Base-by-base conservation (phyloP, 805 yeast species). In the Hermanozyma aechmeae region DNA sequence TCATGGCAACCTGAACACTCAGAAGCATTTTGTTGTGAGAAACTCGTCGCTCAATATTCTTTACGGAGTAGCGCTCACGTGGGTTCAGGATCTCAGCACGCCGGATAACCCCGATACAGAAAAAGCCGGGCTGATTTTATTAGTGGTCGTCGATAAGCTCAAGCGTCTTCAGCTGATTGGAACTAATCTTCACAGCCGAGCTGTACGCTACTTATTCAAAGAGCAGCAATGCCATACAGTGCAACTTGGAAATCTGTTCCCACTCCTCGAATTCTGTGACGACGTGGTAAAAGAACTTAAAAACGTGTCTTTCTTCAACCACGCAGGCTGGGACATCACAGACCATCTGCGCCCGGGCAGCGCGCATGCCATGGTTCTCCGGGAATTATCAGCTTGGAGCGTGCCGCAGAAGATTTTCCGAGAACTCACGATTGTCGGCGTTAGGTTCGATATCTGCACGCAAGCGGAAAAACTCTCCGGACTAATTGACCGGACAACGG, bases 131-230 rank as follows among this genome's bases (percentile, higher is more conserved):
- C 50, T 61, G 15, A 58, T 75, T 5, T 37, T 68, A 30, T 58
- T 59, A 43, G 36, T 74, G 8, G 46, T 65, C 40, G 81, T 75
- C 4, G 79, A 70, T 37, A 67, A 64, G 26, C 50, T 73, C 6
- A 68, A 71, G 33, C 49, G 79, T 26, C 54, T 64, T 13, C 76
- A 73, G 50, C 65, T 71, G 31, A 65, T 73, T 19, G 79, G 77
- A 4, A 64, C 65, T 29, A 68, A 68, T 34, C 47, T 74, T 20
- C 76, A 73, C 40, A 56, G 61, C 4, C 52, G 73, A 24, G 79
- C 77, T 0, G 51, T 71, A 25, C 50, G 69, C 32, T 71, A 73
- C 43, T 52, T 74, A 15, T 42, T 53, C 4, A 54, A 58, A 19
- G 74, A 69, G 27, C 49, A 55, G 30, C 45, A 53, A 6, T 71